Evolutionary conservation across 2,329 filamentous ascomycete species (phyloP).

Genomic region (Talaromyces amestolkiae): DNA sequence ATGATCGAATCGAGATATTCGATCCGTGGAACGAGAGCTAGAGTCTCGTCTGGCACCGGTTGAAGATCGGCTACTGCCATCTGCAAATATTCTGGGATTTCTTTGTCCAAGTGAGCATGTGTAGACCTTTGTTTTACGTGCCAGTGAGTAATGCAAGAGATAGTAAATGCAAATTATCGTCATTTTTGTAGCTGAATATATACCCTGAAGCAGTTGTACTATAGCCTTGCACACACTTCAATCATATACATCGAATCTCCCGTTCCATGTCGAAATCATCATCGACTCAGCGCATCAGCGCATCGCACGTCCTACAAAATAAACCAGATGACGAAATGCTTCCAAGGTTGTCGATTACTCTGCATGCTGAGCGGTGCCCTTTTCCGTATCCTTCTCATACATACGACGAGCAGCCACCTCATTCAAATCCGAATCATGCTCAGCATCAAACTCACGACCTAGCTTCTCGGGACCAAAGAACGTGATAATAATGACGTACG

Average conservation of each 20-base stretch:
- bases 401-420: constrained; percentile 40
- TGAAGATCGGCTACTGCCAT: background rate
- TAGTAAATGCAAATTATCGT: too few relatives aligned
- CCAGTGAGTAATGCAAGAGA: too few relatives aligned
- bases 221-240: background rate
- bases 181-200: background rate
- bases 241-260: background rate
- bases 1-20: background rate
- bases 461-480: constrained; percentile 50
- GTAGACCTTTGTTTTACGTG: too few relatives aligned
- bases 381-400: constrained; percentile 33
- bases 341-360: constrained; percentile 2
- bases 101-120: too few relatives aligned
- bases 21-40: background rate
- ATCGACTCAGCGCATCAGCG: background rate
- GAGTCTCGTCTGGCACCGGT: background rate
- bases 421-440: constrained; percentile 47
- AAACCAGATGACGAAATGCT: too few relatives aligned
- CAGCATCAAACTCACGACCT: constrained; percentile 48
- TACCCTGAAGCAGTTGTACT: background rate
- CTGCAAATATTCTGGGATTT: too few relatives aligned
- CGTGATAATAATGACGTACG: constrained; percentile 55
- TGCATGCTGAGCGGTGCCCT: constrained; percentile 22
- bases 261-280: background rate
- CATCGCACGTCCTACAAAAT: background rate